Base-by-base conservation (phyloP, 345 rosid genomes). In the Lepidium aucheri region DNA sequence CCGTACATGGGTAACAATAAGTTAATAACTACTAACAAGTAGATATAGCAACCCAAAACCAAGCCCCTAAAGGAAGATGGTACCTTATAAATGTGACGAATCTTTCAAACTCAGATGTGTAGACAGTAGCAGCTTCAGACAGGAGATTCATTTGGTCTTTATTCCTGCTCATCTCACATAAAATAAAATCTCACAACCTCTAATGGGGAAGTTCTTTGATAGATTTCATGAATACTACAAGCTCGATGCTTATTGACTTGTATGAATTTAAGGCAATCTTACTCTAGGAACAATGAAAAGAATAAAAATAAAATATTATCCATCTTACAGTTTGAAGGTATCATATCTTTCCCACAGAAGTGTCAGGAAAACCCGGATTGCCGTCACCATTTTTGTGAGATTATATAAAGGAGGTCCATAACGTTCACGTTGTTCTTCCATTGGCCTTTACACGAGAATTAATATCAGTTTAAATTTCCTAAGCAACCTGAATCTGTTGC, bases 391-490 rank as follows among this genome's bases (percentile, higher is more conserved):
- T 38, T 77, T 70, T 10, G 98, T 93, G 44, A 93, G 96, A 74
- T 79, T 82, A 73, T 93, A 90, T 70, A 93, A 75, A 70, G 96
- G 83, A 9, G 97, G 92, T 71, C 98, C 98, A 84, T 93, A 93
- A 44, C 97, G 94, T 50, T 88, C 86, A 14, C 98, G 80, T 56
- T 93, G 98, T 85, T 86, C 98, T 86, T 93, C 98, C 98, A 93
- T 93, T 60, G 98, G 98, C 81, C 98, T 93, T 69, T 50, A 69
- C 38, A 71, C 45, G 39, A 53, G 41, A 79, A 60, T 43, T 5
- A 58, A 51, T 52, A 12, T 67, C 44, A 72, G 65, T 16, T 52
- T 41, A 15, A 58, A 26, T 42, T 65, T 43, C 33, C 6, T 40
- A 73, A 15, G 50, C 45, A 68, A 33, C 34, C 46, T 56, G 51